Evolutionary conservation across 352 stramenopile genomes (phyloP).

Genomic region (Plasmopara halstedii): DNA sequence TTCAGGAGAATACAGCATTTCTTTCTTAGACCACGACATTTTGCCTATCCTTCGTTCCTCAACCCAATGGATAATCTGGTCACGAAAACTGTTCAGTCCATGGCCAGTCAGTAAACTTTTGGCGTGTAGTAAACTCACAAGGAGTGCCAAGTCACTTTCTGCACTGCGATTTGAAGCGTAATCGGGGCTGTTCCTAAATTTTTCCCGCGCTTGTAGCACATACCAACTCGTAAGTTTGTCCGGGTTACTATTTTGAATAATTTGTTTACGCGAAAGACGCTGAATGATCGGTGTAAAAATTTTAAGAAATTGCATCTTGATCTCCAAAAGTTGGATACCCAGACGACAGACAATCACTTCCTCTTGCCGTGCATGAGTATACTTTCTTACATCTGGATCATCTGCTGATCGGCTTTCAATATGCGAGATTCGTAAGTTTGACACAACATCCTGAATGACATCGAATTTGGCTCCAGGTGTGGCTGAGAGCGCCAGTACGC

Average conservation of each 20-base stretch:
- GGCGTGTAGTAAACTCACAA: constrained; percentile 68
- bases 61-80: constrained; percentile 55
- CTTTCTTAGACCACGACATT: constrained; percentile 74
- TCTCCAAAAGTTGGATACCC: constrained; percentile 45
- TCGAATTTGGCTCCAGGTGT: constrained; percentile 96
- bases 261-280: constrained; percentile 40
- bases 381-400: constrained; percentile 90
- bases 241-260: constrained; percentile 61
- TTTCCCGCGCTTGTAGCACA: constrained; percentile 67
- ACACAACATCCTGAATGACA: constrained; percentile 92
- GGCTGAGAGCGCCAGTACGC: constrained; percentile 92
- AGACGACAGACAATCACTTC: constrained; percentile 76
- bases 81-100: constrained; percentile 63
- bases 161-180: constrained; percentile 62
- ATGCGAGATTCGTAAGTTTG: constrained; percentile 90
- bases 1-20: constrained; percentile 62
- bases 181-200: constrained; percentile 55
- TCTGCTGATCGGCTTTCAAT: constrained; percentile 94
- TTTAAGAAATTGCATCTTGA: constrained; percentile 57
- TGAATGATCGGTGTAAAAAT: constrained; percentile 59
- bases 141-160: constrained; percentile 67
- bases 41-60: constrained; percentile 42
- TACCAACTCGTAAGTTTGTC: constrained; percentile 76
- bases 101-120: constrained; percentile 74
- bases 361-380: constrained; percentile 76